phyloP scores from a whole-genome alignment of 2,329 filamentous ascomycete genomes.

The Akanthomyces uredinophilus region DNA sequence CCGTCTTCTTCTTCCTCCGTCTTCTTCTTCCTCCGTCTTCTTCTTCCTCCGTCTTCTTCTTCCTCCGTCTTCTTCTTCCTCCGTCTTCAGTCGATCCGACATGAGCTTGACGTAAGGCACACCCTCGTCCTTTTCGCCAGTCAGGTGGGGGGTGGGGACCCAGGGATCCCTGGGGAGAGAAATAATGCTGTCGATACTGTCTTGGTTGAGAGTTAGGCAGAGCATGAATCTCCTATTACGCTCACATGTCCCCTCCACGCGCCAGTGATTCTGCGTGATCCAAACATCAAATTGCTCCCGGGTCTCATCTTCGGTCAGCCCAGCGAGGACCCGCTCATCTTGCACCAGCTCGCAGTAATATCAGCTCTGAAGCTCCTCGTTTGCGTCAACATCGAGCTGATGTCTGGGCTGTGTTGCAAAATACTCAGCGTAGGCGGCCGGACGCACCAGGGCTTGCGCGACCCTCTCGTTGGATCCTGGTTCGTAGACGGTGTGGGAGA shows the following conservation, averaged over 20 bases:
- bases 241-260: not conserved
- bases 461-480: constrained; percentile 18
- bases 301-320: constrained; percentile 16
- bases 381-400: constrained; percentile 11
- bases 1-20: constrained; percentile 9
- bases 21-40: constrained; percentile 12
- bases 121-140: not conserved
- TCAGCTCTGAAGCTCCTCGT: constrained; percentile 19
- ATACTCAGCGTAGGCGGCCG: constrained; percentile 17
- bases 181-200: constrained; percentile 21
- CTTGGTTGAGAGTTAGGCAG: constrained; percentile 21
- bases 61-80: constrained; percentile 5
- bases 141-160: not conserved
- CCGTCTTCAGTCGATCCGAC: constrained; percentile 14
- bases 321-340: constrained; percentile 16
- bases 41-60: constrained; percentile 3
- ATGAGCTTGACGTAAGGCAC: constrained; percentile 19
- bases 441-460: constrained; percentile 17
- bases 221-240: constrained; percentile 18
- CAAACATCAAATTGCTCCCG: constrained; percentile 19
- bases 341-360: constrained; percentile 20
- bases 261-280: constrained; percentile 12
- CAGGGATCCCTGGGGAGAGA: constrained; percentile 19
- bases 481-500: constrained; percentile 21
- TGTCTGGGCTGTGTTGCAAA: constrained; percentile 11